These are phyloP conservation scores for Cadophora sp. DNA, from an alignment of 2,329 filamentous ascomycete species.

Conservation along the genomic window DNA sequence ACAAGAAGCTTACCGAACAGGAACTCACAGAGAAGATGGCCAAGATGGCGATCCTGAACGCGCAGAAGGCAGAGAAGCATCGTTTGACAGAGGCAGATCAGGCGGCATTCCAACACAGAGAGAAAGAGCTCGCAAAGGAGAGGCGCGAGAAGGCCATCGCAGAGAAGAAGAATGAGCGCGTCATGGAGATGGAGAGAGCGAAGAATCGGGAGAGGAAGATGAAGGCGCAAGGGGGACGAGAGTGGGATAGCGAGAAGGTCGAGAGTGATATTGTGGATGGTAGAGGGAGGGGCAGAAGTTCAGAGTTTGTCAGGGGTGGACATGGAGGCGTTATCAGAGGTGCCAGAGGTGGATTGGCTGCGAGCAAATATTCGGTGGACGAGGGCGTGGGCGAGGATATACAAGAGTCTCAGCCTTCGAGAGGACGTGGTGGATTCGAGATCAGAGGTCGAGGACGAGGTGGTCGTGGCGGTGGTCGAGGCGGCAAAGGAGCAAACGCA, in stretches of 20 bases:
- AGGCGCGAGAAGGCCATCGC: slow-evolving; percentile 43
- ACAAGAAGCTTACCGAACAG: slow-evolving; percentile 69
- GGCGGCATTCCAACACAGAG: slow-evolving; percentile 68
- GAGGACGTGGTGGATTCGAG: slow-evolving; percentile 30
- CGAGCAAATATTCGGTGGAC: slow-evolving; percentile 32
- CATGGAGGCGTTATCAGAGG: slow-evolving; percentile 43
- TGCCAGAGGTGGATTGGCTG: slow-evolving; percentile 29
- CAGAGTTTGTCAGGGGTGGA: slow-evolving; percentile 42
- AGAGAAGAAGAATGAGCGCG: slow-evolving; percentile 40
- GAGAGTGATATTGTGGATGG: slow-evolving; percentile 44
- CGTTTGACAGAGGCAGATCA: slow-evolving; percentile 72
- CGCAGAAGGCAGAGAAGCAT: slow-evolving; percentile 64
- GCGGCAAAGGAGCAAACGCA: slow-evolving; percentile 24
- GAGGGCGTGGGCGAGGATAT: slow-evolving; percentile 23
- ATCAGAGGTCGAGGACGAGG: slow-evolving; percentile 36
- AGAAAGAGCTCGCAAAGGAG: slow-evolving; percentile 62
- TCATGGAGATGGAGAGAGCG: slow-evolving; percentile 46
- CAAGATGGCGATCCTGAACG: slow-evolving; percentile 66
- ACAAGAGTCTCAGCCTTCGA: slow-evolving; percentile 11
- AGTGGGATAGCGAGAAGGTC: slow-evolving; percentile 46
- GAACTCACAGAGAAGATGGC: slow-evolving; percentile 67
- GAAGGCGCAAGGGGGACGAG: slow-evolving; percentile 43
- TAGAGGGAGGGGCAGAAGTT: slow-evolving; percentile 35
- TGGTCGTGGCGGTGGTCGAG: slow-evolving; percentile 36
- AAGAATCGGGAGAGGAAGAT: slow-evolving; percentile 47